Percentiles rank a stretch among this genome's conserved stretches.
These are phyloP conservation scores for Penicillium diatomitis DNA, from an alignment of 495 filamentous ascomycete genomes.

Conservation along the genomic window DNA sequence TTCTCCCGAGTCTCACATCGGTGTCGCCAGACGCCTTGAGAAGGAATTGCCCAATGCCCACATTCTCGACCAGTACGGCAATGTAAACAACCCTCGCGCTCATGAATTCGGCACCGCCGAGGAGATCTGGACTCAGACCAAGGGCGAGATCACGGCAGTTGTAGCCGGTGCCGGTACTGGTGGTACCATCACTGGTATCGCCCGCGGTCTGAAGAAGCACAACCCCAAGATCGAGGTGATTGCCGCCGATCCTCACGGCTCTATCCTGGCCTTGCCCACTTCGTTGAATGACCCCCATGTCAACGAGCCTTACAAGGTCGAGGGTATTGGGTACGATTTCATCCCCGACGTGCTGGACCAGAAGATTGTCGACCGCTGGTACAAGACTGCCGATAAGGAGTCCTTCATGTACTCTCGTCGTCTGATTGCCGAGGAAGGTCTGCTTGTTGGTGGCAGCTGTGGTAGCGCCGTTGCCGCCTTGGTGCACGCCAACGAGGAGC, in stretches of 20 bases:
- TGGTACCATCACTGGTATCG: constrained; percentile 87
- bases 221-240: constrained; percentile 74
- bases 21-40: constrained; percentile 78
- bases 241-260: constrained; percentile 85
- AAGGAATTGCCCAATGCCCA: constrained; percentile 96
- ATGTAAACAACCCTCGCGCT: constrained; percentile 82
- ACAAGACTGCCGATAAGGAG: constrained; percentile 91
- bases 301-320: constrained; percentile 90
- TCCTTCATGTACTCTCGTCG: constrained; percentile 83
- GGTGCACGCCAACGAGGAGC: constrained; percentile 67
- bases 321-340: constrained; percentile 98
- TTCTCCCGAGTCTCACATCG: constrained; percentile 91
- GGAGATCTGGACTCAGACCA: constrained; percentile 90
- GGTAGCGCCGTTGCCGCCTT: constrained; percentile 87
- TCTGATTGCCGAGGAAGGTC: constrained; percentile 87
- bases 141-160: constrained; percentile 73
- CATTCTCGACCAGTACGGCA: constrained; percentile 94
- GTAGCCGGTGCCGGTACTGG: constrained; percentile 93
- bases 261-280: constrained; percentile 74
- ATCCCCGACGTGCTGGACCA: constrained; percentile 88
- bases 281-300: constrained; percentile 65
- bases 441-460: constrained; percentile 90
- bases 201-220: constrained; percentile 79
- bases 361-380: constrained; percentile 80
- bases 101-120: constrained; percentile 93